Conservation (phyloP, 176 grass and related monocot genomes). For the Hordeum vulgare region MorexV3_pseudomolecules_assembly NC_058519.1:165362861-165363360, state of each 20-base stretch:
- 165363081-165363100: neutral
- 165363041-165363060: neutral
- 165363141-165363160: neutral
- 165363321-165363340: conserved; percentile 98
- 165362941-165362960: neutral
- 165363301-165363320: conserved; percentile 96
- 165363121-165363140: neutral
- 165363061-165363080: neutral
- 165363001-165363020: conserved; percentile 4
- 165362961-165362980: neutral
- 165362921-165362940: neutral
- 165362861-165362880: neutral
- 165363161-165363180: neutral
- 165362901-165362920: neutral
- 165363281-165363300: conserved; percentile 98
- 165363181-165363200: conserved; percentile 3
- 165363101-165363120: neutral
- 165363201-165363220: neutral
- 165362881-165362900: neutral
- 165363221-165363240: neutral
- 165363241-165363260: neutral
- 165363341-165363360: conserved; percentile 99
- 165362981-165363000: neutral
- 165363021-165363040: neutral
- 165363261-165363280: conserved; percentile 32